These are phyloP conservation scores for Phoma sp. DNA, from an alignment of 2,329 filamentous ascomycete genomes.

Conservation along the genomic window DNA sequence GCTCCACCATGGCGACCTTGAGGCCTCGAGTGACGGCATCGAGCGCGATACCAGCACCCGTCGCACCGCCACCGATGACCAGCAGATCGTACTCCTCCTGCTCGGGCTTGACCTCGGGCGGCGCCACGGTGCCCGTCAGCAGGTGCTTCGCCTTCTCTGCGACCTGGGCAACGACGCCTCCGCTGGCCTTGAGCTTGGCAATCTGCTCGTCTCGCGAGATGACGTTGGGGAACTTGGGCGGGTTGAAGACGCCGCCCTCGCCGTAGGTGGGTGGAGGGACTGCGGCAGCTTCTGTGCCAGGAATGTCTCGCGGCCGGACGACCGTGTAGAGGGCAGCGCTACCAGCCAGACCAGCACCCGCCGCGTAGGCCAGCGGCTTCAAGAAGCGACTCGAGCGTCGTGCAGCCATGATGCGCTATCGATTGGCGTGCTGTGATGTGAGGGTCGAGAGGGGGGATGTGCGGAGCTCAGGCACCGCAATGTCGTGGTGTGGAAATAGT, in stretches of 20 bases:
- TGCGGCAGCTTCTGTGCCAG: constrained; percentile 70
- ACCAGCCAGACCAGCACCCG: constrained; percentile 60
- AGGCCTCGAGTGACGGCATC: constrained; percentile 80
- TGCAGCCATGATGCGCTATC: constrained; percentile 40
- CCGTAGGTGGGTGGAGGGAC: constrained; percentile 75
- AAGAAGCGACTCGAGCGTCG: constrained; percentile 55
- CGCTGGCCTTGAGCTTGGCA: constrained; percentile 62
- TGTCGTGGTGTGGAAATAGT: neutral
- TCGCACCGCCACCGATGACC: constrained; percentile 80
- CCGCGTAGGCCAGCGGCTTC: constrained; percentile 65
- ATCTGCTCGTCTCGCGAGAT: constrained; percentile 71
- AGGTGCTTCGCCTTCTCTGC: constrained; percentile 51
- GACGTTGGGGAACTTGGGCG: constrained; percentile 69
- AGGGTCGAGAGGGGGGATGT: neutral
- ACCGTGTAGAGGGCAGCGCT: constrained; percentile 65
- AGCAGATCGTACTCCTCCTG: constrained; percentile 75
- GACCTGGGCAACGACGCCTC: constrained; percentile 46
- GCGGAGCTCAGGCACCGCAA: constrained; percentile 3
- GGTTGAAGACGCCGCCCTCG: constrained; percentile 70
- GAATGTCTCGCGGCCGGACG: constrained; percentile 75
- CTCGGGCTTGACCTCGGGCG: constrained; percentile 37
- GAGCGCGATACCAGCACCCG: constrained; percentile 79
- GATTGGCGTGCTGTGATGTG: constrained; percentile 15
- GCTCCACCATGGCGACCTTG: constrained; percentile 80
- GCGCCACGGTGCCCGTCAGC: constrained; percentile 39